phyloP scores from a whole-genome alignment of 1,139 yeast genomes.

The Candida albicans region DNA sequence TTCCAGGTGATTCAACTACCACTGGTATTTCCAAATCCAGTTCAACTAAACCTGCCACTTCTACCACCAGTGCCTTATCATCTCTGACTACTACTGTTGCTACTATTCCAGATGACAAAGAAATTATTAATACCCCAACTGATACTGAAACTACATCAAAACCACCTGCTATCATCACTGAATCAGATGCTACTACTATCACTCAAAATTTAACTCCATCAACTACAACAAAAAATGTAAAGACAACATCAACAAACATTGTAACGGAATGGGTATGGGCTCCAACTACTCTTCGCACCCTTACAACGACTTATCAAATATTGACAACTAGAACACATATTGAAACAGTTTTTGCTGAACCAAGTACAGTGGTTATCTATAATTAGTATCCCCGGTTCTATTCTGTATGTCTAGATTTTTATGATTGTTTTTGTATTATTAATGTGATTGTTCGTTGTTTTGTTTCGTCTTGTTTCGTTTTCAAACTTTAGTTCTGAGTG shows the following conservation, averaged over 20 bases:
- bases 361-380: constrained; percentile 9
- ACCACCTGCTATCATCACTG: constrained; percentile 1
- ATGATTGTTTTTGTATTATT: no score
- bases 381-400: not conserved
- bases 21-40: constrained; percentile 5
- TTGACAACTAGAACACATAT: constrained; percentile 12
- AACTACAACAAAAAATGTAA: constrained; percentile 1
- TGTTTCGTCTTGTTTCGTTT: no score
- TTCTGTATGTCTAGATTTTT: no score
- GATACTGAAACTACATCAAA: not conserved
- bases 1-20: not conserved
- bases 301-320: constrained; percentile 12
- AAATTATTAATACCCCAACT: constrained; percentile 2
- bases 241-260: constrained; percentile 4
- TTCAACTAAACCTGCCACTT: constrained; percentile 9
- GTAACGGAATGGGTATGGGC: constrained; percentile 12
- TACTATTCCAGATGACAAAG: not conserved
- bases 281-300: constrained; percentile 14
- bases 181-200: constrained; percentile 1
- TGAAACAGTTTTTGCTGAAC: constrained; percentile 13
- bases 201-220: constrained; percentile 3
- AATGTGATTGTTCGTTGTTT: no score
- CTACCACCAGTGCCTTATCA: constrained; percentile 3
- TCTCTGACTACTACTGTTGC: not conserved
- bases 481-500: no score